Conservation (phyloP, 805 yeast genomes). For the Zygosaccharomyces bisporus region DNA sequence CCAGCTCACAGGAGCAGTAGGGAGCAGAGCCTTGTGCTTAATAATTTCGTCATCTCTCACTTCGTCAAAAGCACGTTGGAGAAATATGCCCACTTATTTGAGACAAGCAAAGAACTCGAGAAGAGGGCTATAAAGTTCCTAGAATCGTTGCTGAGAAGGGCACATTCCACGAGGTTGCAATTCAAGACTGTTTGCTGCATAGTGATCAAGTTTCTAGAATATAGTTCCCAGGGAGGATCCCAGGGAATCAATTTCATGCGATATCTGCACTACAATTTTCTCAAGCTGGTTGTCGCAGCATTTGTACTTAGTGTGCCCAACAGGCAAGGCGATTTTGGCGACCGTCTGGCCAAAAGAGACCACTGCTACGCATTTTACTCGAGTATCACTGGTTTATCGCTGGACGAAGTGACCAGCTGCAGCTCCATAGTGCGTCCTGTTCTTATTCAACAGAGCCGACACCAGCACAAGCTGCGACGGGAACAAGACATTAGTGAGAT, state of each 20-base stretch:
- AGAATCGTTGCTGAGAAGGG: conserved; percentile 20
- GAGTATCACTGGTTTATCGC: conserved; percentile 23
- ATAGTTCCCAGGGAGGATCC: conserved; percentile 15
- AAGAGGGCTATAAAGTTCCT: conserved; percentile 11
- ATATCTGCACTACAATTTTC: conserved; percentile 19
- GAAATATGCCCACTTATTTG: conserved; percentile 15
- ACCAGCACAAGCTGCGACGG: conserved; percentile 2
- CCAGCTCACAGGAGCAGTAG: neutral
- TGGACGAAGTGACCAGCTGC: conserved; percentile 24
- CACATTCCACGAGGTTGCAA: conserved; percentile 19
- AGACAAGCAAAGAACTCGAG: neutral
- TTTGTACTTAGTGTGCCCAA: conserved; percentile 25
- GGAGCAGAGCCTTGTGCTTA: conserved; percentile 9
- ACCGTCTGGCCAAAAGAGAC: conserved; percentile 18
- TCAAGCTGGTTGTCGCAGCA: conserved; percentile 23
- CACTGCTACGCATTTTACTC: conserved; percentile 16
- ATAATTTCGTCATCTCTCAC: conserved; percentile 19
- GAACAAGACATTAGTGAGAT: neutral
- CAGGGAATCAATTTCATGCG: conserved; percentile 21
- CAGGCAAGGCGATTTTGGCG: conserved; percentile 8
- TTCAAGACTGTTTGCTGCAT: conserved; percentile 29
- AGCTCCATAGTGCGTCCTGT: conserved; percentile 29
- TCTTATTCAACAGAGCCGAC: conserved; percentile 19
- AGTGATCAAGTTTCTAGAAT: conserved; percentile 22
- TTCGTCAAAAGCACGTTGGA: conserved; percentile 16